Evolutionary conservation across 2,329 filamentous ascomycete species (phyloP).

Genomic region (Hypoxylon sp.): DNA sequence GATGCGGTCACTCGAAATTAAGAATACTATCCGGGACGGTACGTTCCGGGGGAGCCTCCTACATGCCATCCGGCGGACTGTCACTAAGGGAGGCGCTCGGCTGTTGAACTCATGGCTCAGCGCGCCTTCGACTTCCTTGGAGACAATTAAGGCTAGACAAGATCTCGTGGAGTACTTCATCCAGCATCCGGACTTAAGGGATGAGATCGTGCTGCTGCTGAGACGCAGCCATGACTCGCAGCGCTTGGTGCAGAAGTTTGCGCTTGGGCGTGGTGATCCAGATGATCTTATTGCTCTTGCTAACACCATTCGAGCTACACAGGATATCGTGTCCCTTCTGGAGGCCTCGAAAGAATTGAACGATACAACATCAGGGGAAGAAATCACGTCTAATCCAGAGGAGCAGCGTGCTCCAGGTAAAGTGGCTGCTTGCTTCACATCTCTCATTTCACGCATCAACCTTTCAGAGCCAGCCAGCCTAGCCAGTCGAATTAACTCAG

Average conservation of each 20-base stretch:
- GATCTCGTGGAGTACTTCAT: slow-evolving; percentile 86
- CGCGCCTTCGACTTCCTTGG: slow-evolving; percentile 89
- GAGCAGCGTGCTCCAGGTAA: slow-evolving; percentile 62
- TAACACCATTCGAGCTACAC: slow-evolving; percentile 82
- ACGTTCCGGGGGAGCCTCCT: slow-evolving; percentile 85
- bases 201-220: slow-evolving; percentile 77
- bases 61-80: slow-evolving; percentile 89
- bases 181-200: slow-evolving; percentile 75
- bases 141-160: slow-evolving; percentile 82
- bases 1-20: slow-evolving; percentile 89
- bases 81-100: slow-evolving; percentile 91
- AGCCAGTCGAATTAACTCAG: slow-evolving; percentile 77
- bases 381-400: background rate
- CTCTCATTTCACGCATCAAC: slow-evolving; percentile 67
- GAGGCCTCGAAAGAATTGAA: slow-evolving; percentile 44
- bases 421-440: slow-evolving; percentile 44
- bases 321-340: slow-evolving; percentile 72
- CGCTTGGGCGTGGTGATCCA: slow-evolving; percentile 89
- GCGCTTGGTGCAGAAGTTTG: slow-evolving; percentile 93
- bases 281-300: slow-evolving; percentile 91
- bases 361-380: slow-evolving; percentile 15
- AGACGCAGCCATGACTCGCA: slow-evolving; percentile 86
- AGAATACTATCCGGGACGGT: slow-evolving; percentile 86
- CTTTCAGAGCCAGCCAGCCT: slow-evolving; percentile 78
- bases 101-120: slow-evolving; percentile 88